A percentile compares a stretch with the other conserved stretches of the same genome.
These are phyloP conservation scores for Pythium aquatile DNA, from an alignment of 352 stramenopile genomes.

Conservation along the genomic window DNA sequence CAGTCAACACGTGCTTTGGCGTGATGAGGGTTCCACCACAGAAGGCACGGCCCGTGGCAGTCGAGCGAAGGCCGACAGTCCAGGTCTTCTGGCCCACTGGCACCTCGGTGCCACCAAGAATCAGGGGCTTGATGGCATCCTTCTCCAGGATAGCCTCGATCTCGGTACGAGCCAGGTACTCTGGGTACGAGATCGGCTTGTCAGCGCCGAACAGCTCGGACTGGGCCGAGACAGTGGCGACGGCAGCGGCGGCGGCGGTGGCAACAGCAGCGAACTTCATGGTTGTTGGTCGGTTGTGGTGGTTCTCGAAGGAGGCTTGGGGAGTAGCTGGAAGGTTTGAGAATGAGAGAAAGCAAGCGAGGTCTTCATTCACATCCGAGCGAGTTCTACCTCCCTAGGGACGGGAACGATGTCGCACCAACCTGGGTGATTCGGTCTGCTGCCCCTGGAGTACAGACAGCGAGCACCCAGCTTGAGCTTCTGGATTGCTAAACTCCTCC, in stretches of 20 bases:
- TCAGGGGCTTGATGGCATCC: constrained; percentile 33
- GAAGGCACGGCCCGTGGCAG: constrained; percentile 13
- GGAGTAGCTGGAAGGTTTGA: not conserved
- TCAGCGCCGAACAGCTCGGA: not conserved
- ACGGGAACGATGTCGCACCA: no score
- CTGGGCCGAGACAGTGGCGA: constrained; percentile 1
- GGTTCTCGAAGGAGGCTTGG: not conserved
- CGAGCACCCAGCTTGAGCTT: no score
- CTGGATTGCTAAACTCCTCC: no score
- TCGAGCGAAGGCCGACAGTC: constrained; percentile 25
- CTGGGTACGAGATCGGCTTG: constrained; percentile 1
- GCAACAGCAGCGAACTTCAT: not conserved
- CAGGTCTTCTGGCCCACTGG: constrained; percentile 39
- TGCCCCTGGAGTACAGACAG: no score
- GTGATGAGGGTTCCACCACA: constrained; percentile 49
- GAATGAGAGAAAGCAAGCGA: not conserved
- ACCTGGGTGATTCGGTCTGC: no score
- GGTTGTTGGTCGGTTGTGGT: not conserved
- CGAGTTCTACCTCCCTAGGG: not conserved
- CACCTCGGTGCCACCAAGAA: constrained; percentile 46
- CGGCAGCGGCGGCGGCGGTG: not conserved
- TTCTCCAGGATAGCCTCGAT: not conserved
- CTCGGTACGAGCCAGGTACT: not conserved
- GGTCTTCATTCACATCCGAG: not conserved
- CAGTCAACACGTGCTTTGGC: constrained; percentile 40